Conservation (phyloP, 345 rosid species). For the Xanthoceras sorbifolium region DNA sequence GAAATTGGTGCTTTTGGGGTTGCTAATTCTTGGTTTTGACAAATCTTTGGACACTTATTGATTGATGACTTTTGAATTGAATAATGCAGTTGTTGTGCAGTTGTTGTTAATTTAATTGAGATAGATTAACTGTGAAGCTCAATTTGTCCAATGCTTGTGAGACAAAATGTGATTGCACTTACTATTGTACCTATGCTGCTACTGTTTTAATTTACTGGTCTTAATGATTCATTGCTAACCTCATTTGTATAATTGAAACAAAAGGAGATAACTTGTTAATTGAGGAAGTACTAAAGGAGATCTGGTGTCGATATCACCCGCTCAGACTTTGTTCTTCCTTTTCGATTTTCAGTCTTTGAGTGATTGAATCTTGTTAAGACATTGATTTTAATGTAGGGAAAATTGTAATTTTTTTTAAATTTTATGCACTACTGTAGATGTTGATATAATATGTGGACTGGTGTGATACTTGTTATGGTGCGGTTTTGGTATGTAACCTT, state of each 20-base stretch:
- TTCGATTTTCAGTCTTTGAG: background rate
- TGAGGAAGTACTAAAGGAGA: background rate
- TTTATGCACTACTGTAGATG: background rate
- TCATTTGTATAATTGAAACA: background rate
- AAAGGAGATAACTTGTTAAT: background rate
- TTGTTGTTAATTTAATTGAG: too few species aligned
- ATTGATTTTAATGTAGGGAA: background rate
- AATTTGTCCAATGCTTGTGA: too few species aligned
- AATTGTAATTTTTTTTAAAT: background rate
- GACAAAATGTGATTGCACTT: background rate
- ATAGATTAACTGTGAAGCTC: too few species aligned
- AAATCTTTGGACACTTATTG: background rate
- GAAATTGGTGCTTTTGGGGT: background rate
- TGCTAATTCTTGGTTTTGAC: background rate
- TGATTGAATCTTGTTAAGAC: constrained; percentile 2
- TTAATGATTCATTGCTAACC: background rate
- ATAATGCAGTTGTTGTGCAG: too few species aligned
- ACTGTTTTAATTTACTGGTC: background rate
- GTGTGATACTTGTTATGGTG: background rate
- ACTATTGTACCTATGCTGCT: background rate
- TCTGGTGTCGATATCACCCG: background rate
- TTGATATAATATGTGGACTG: background rate
- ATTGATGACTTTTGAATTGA: background rate
- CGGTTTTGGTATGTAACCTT: background rate
- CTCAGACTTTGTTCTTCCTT: background rate